phyloP scores from a whole-genome alignment of 495 filamentous ascomycete genomes.

The Echria macrotheca region DNA sequence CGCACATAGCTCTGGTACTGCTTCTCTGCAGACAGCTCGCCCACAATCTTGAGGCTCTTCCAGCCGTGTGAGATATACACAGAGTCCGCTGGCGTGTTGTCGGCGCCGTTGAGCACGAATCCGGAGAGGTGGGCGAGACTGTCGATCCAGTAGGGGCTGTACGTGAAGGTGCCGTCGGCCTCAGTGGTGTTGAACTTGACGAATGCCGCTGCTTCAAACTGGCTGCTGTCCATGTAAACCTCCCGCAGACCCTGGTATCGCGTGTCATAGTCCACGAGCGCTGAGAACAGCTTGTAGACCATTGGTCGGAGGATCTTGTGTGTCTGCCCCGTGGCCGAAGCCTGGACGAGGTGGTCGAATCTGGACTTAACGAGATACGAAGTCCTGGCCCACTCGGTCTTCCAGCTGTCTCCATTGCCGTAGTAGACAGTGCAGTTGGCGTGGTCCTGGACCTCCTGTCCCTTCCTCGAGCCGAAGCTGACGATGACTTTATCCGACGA shows the following conservation, averaged over 20 bases:
- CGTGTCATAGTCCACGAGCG: conserved; percentile 51
- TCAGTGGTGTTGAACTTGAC: conserved; percentile 18
- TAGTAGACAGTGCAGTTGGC: conserved; percentile 33
- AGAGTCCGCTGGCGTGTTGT: conserved; percentile 49
- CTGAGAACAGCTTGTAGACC: conserved; percentile 59
- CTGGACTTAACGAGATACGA: conserved; percentile 37
- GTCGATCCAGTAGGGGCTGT: conserved; percentile 61
- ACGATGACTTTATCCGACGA: conserved; percentile 12
- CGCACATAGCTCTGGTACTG: conserved; percentile 58
- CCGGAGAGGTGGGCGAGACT: conserved; percentile 52
- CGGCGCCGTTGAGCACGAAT: conserved; percentile 64
- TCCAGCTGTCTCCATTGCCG: conserved; percentile 26
- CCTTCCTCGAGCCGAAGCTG: conserved; percentile 19
- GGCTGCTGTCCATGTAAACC: conserved; percentile 21
- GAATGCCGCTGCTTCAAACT: conserved; percentile 24
- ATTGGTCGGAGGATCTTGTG: conserved; percentile 49
- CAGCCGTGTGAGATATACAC: conserved; percentile 64
- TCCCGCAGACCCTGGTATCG: conserved; percentile 20
- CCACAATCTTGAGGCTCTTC: conserved; percentile 55
- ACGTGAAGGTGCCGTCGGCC: conserved; percentile 48
- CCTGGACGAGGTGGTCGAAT: conserved; percentile 33
- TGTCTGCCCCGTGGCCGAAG: conserved; percentile 31
- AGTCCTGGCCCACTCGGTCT: conserved; percentile 36
- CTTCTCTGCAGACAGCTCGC: conserved; percentile 47
- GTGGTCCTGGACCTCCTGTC: conserved; percentile 23